Evolutionary conservation across 129 eudicot species (phyloP), one percentile per base, ranked within the genome.

Genomic region (Artemisia tridentata): DNA sequence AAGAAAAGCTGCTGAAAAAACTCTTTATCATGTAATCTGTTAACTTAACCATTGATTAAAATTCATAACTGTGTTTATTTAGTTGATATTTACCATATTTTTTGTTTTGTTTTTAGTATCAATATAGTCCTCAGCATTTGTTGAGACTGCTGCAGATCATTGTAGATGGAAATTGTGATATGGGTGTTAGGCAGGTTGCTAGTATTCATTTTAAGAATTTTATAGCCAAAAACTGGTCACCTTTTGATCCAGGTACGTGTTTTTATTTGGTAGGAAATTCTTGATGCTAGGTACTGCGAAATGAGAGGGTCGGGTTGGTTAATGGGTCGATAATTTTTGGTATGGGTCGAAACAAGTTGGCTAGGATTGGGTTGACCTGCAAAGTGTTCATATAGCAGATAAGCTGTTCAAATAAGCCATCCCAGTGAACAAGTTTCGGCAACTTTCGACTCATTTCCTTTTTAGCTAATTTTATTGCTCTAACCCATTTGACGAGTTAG

Each of bases 171-270:
- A 89, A 80, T 34, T 81, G 95, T 13, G 98, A 92, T 34, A 68
- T 87, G 56, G 92, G 88, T 0, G 92, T 92, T 2, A 55, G 98
- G 29, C 98, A 92, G 76, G 95, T 82, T 79, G 96, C 98, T 13
- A 92, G 98, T 67, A 92, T 92, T 77, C 88, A 91, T 78, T 92
- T 89, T 67, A 92, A 92, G 79, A 92, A 92, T 78, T 92, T 92
- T 43, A 80, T 92, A 64, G 98, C 87, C 5, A 92, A 85, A 67
- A 87, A 92, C 78, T 92, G 98, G 98, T 76, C 85, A 0, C 95
- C 96, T 8, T 79, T 77, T 82, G 95, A 89, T 50, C 45, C 45
- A 38, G 45, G 45, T 38, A 38, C 45, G 8, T 38, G 45, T 38
- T 34, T 34, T 38, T 38, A 8, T 38, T 38, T 38, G 10, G 11